These are phyloP conservation scores for Diaporthe capsici DNA, from an alignment of 2,329 filamentous ascomycete genomes.

Conservation along the genomic window DNA sequence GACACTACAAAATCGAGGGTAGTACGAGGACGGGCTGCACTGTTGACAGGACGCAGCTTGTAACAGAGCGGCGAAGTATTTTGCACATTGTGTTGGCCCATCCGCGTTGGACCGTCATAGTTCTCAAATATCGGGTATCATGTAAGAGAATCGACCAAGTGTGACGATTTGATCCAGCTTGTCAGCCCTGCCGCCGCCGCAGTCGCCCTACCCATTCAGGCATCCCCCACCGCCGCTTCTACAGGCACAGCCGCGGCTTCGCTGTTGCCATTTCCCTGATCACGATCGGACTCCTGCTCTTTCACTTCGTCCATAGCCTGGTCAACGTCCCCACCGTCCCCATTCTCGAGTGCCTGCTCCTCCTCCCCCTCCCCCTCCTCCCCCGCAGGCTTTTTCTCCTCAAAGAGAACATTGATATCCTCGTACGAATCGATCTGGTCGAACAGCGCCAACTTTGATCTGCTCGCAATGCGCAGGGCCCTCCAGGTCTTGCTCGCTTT, in stretches of 20 bases:
- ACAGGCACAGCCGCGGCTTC: neutral
- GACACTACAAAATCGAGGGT: neutral
- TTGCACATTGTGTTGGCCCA: neutral
- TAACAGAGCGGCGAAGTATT: neutral
- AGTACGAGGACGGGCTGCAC: neutral
- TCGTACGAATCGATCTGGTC: constrained; percentile 90
- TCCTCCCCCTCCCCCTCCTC: constrained; percentile 53
- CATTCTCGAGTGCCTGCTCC: constrained; percentile 53
- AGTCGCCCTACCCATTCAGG: neutral
- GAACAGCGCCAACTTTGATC: constrained; percentile 80
- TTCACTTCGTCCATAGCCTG: constrained; percentile 22
- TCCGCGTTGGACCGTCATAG: neutral
- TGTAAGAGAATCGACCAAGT: neutral
- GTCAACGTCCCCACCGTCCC: constrained; percentile 7
- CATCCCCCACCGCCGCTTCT: neutral
- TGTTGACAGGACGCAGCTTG: neutral
- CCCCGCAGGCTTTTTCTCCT: constrained; percentile 55
- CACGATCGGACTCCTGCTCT: neutral
- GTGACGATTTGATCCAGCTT: neutral
- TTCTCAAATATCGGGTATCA: constrained; percentile 36
- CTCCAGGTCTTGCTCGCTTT: constrained; percentile 95
- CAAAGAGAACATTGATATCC: constrained; percentile 73
- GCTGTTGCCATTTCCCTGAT: constrained; percentile 23
- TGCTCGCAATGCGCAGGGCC: constrained; percentile 84
- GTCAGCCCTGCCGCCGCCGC: constrained; percentile 8